Conservation (phyloP, 106 monocot species). For the Dioscorea alata region DNA sequence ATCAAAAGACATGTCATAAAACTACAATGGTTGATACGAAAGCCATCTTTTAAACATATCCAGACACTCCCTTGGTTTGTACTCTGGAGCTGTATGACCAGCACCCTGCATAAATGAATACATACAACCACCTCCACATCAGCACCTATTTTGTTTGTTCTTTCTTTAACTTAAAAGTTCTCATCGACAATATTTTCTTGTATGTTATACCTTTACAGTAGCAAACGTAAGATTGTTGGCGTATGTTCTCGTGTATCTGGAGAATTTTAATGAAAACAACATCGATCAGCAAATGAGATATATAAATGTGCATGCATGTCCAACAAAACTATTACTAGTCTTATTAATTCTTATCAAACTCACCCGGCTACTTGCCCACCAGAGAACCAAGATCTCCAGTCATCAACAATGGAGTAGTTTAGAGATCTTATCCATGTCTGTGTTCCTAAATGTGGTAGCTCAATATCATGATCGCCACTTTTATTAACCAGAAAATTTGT, state of each 20-base stretch:
- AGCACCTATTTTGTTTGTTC: too few species aligned
- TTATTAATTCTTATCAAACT: background rate
- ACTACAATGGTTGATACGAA: constrained; percentile 25
- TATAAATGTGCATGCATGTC: too few species aligned
- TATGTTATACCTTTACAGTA: constrained; percentile 26
- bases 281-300: constrained; percentile 10
- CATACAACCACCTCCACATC: too few species aligned
- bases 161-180: too few species aligned
- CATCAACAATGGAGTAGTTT: constrained; percentile 30
- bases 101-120: constrained; percentile 31
- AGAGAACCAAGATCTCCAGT: constrained; percentile 50
- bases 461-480: constrained; percentile 47
- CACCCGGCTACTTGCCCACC: constrained; percentile 39
- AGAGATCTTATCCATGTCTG: constrained; percentile 46
- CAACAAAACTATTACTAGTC: too few species aligned
- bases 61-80: constrained; percentile 35
- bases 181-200: too few species aligned
- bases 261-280: too few species aligned
- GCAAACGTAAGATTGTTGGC: constrained; percentile 34
- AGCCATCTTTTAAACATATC: constrained; percentile 55
- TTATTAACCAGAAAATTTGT: too few species aligned
- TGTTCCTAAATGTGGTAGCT: constrained; percentile 45
- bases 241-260: too few species aligned
- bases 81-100: constrained; percentile 53
- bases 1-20: too few species aligned